Conservation (phyloP, 106 monocot species). For the Cymbidium sinense region DNA sequence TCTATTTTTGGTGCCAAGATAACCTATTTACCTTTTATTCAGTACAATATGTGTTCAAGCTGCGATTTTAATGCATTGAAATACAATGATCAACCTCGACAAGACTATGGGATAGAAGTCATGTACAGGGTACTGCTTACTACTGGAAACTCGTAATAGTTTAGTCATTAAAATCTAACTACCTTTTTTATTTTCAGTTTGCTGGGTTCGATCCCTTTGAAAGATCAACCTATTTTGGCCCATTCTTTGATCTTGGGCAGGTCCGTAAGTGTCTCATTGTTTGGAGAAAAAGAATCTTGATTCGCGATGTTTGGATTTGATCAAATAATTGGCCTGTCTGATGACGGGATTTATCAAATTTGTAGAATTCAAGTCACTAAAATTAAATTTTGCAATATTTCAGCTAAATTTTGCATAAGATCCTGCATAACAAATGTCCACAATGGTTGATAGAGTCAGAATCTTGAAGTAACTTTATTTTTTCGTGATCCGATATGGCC, state of each 20-base stretch:
- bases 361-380: too few relatives aligned
- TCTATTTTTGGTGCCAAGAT: background rate
- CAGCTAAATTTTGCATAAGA: too few relatives aligned
- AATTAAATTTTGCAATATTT: too few relatives aligned
- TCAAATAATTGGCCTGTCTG: too few relatives aligned
- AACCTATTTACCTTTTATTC: background rate
- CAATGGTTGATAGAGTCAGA: background rate
- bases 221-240: slow-evolving; percentile 89
- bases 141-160: background rate
- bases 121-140: slow-evolving; percentile 73
- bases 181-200: slow-evolving; percentile 48
- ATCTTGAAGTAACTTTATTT: background rate
- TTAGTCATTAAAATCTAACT: slow-evolving; percentile 4
- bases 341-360: too few relatives aligned
- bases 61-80: slow-evolving; percentile 12
- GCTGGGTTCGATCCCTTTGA: slow-evolving; percentile 96
- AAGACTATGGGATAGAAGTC: slow-evolving; percentile 89
- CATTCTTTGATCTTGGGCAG: slow-evolving; percentile 88
- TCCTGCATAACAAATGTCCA: background rate
- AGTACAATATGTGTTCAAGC: background rate
- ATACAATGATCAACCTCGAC: slow-evolving; percentile 84
- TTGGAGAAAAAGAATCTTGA: background rate
- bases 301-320: too few relatives aligned
- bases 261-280: slow-evolving; percentile 30
- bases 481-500: background rate